Evolutionary conservation across 495 filamentous ascomycete genomes (phyloP).

Genomic region (Penicillium cinerascens): DNA sequence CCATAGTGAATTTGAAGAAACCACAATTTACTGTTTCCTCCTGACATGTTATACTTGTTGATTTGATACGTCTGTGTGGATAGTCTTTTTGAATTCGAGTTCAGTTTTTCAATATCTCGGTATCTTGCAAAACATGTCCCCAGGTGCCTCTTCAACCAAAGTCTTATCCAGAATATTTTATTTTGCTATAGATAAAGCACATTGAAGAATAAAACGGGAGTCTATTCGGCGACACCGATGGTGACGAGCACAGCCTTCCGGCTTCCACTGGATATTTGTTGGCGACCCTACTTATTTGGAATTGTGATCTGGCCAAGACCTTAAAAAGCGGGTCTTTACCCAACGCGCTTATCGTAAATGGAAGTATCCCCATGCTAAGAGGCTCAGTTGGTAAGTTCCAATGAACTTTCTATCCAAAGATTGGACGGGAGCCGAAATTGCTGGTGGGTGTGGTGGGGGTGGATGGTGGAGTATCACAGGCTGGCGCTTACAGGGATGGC

Average conservation of each 20-base stretch:
- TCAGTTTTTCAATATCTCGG: background rate
- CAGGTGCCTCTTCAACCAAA: background rate
- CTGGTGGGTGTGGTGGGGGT: too few relatives aligned
- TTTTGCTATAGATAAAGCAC: too few relatives aligned
- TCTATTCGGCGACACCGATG: background rate
- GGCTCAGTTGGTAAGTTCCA: background rate
- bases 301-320: slow-evolving; percentile 1
- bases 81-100: background rate
- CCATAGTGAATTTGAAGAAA: too few relatives aligned
- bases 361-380: background rate
- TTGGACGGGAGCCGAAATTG: too few relatives aligned
- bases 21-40: too few relatives aligned
- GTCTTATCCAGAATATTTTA: too few relatives aligned
- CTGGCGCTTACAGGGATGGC: too few relatives aligned
- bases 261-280: background rate
- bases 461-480: too few relatives aligned
- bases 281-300: slow-evolving; percentile 1
- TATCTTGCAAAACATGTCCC: background rate
- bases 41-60: background rate
- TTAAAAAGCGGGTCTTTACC: slow-evolving; percentile 3
- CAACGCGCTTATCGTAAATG: slow-evolving; percentile 6
- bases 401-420: too few relatives aligned
- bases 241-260: background rate
- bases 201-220: too few relatives aligned
- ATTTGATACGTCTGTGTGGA: background rate